Conservation (phyloP, 345 rosid genomes). For the Trapa incisa region DNA sequence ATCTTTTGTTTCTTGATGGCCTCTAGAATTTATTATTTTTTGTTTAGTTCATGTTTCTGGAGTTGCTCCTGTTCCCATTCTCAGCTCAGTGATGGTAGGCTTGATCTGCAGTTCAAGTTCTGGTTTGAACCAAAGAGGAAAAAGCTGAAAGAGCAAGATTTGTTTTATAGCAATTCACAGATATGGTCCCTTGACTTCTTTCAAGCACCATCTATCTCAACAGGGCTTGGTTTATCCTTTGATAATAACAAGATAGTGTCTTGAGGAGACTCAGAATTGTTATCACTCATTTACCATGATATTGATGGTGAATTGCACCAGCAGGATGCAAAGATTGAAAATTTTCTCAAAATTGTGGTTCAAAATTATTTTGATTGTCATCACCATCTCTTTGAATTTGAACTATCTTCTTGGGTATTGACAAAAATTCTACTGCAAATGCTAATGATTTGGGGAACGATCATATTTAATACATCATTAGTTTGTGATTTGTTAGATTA, state of each 20-base stretch:
- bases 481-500: neutral
- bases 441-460: neutral
- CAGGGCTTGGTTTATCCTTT: slow-evolving; percentile 73
- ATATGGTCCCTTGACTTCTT: slow-evolving; percentile 61
- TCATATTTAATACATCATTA: neutral
- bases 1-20: neutral
- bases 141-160: slow-evolving; percentile 57
- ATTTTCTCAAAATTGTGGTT: slow-evolving; percentile 71
- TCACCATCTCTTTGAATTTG: neutral
- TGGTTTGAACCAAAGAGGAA: slow-evolving; percentile 46
- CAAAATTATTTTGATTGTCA: neutral
- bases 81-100: slow-evolving; percentile 35
- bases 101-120: slow-evolving; percentile 46
- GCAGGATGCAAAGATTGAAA: slow-evolving; percentile 57
- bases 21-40: neutral
- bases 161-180: slow-evolving; percentile 60
- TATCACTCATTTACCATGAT: slow-evolving; percentile 46
- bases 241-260: slow-evolving; percentile 44
- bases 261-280: slow-evolving; percentile 44
- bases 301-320: slow-evolving; percentile 43
- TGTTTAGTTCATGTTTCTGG: slow-evolving; percentile 66
- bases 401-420: neutral
- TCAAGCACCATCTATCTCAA: slow-evolving; percentile 55
- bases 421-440: neutral
- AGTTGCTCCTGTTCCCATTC: slow-evolving; percentile 54